Conservation (phyloP, 257 asterid species). For the Solanum ahanhuiri region DNA sequence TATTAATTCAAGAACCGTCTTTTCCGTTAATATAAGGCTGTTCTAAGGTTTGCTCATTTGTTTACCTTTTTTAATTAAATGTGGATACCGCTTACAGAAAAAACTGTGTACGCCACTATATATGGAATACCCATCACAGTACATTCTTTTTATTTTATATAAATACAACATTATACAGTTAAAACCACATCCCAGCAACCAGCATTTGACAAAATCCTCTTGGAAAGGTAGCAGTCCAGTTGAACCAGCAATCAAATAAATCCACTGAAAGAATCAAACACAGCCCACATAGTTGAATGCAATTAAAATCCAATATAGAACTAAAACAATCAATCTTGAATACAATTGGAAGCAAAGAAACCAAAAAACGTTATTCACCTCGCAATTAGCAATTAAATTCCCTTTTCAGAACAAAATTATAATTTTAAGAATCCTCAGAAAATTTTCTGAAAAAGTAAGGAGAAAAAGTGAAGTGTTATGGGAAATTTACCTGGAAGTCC, state of each 20-base stretch:
- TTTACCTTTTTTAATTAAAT: background rate
- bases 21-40: background rate
- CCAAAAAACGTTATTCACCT: background rate
- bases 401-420: background rate
- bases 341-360: background rate
- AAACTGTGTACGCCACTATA: background rate
- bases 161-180: background rate
- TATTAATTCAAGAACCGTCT: background rate
- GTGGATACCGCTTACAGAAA: background rate
- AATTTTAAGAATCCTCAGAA: background rate
- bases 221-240: background rate
- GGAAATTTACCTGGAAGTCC: constrained; percentile 48
- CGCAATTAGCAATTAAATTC: background rate
- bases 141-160: background rate
- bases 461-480: background rate
- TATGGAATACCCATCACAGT: background rate
- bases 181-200: background rate
- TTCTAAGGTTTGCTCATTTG: background rate
- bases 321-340: background rate
- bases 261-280: background rate
- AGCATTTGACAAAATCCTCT: background rate
- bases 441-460: background rate
- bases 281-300: background rate
- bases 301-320: background rate
- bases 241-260: background rate